Evolutionary conservation across 2,329 filamentous ascomycete species (phyloP).

Genomic region (Dothideomycetes sp.): DNA sequence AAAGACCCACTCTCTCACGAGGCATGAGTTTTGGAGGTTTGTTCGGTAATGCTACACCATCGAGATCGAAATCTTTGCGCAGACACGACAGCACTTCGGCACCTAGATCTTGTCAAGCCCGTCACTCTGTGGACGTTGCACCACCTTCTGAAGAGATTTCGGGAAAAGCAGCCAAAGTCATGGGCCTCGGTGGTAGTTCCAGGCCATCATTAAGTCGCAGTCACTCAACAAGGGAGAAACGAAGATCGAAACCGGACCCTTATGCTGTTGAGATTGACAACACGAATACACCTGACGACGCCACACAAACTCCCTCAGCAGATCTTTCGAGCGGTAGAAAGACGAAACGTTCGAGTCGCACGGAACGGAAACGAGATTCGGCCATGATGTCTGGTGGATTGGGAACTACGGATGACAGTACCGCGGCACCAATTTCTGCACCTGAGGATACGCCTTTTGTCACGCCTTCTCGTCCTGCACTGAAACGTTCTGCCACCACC

Average conservation of each 20-base stretch:
- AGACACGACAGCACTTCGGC: conserved; percentile 59
- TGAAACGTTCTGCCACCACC: conserved; percentile 56
- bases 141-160: conserved; percentile 6
- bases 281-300: conserved; percentile 40
- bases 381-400: conserved; percentile 30
- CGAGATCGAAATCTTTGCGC: conserved; percentile 54
- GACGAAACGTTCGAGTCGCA: conserved; percentile 20
- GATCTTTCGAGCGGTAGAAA: conserved; percentile 21
- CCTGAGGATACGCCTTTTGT: conserved; percentile 45
- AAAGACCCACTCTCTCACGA: conserved; percentile 46
- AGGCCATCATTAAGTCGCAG: conserved; percentile 33
- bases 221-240: conserved; percentile 41
- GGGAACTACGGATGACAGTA: conserved; percentile 29
- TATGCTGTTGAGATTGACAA: conserved; percentile 56
- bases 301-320: conserved; percentile 26
- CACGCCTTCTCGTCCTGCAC: conserved; percentile 38
- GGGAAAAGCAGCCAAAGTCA: conserved; percentile 21
- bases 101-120: not conserved
- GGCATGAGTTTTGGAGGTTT: conserved; percentile 50
- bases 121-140: not conserved
- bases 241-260: conserved; percentile 47
- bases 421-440: conserved; percentile 32
- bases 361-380: conserved; percentile 30
- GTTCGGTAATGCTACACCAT: conserved; percentile 42
- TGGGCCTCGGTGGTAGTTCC: conserved; percentile 43